Evolutionary conservation across 2,329 filamentous ascomycete species (phyloP), one percentile per base, ranked within the genome.

Genomic region (Fusarium albosuccineum): DNA sequence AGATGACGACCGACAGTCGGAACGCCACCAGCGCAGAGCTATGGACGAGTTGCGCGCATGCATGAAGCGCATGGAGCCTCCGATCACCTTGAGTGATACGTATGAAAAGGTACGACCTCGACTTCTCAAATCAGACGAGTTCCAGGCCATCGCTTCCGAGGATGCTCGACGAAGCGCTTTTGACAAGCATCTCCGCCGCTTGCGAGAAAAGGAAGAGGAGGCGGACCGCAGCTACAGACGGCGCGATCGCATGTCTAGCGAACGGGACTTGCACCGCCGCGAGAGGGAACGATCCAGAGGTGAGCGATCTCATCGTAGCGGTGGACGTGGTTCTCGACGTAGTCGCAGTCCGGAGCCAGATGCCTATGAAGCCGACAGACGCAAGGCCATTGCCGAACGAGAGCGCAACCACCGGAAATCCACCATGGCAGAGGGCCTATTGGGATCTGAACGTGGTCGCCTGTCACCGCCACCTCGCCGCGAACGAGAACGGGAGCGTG

Each of bases 271-370:
- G 68, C 80, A 90, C 70, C 87, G 91, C 71, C 88, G 91, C 73
- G 89, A 88, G 44, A 84, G 86, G 74, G 89, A 87, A 41, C 77
- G 82, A 70, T 83, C 82, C 52, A 82, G 84, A 79, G 85, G 86
- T 82, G 89, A 91, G 80, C 84, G 87, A 81, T 84, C 86, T 80
- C 87, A 89, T 78, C 87, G 88, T 69, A 82, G 82, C 74, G 82
- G 83, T 71, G 83, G 81, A 70, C 86, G 87, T 73, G 80, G 83
- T 74, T 80, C 81, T 70, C 84, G 92, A 72, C 87, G 88, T 72
- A 97, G 92, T 76, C 93, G 94, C 73, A 94, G 91, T 72, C 94
- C 94, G n/a, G 96, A 98, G 79, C 88, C 89, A 60, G 94, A 99
- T 81, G 89, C 93, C 17, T 99, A 99, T 79, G 96, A 98, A 80